Base-by-base conservation (phyloP, 371 early-diverging fungal species). In the Polyrhizophydium stewartii region DNA sequence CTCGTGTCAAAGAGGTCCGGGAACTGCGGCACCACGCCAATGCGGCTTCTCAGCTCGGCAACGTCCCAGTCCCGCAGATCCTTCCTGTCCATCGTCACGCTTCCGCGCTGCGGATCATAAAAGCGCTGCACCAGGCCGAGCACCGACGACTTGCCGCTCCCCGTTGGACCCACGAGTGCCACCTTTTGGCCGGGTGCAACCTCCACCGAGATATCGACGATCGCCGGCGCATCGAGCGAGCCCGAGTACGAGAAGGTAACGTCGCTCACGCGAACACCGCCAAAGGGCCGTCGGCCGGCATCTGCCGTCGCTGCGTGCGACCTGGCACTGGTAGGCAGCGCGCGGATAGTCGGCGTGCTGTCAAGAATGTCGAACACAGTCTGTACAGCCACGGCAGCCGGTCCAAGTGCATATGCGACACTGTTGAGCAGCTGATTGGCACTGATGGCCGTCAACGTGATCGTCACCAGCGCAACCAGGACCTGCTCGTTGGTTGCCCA, bases 11-110 rank as follows among this genome's bases (percentile, higher is more conserved):
- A 94, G n/a, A 95, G 73, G 25, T 88, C 83, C 24, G 95, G 95
- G 64, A 94, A 94, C 74, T 94, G 94, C 12, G 87, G 80, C 25
- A 96, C 96, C 47, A 93, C 77, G 56, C 92, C 92, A 58, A 95
- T 87, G 55, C 83, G 85, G 56, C 77, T 74, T 21, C 94, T 89
- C 19, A 92, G 72, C 77, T 83, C 85, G 13, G 41, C 31, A 22
- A 84, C 67, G 35, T 77, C 65, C 30, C 82, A 56, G 35, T 35
- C 35, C 7, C 35, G 35, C 35, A 35, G 35, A 3, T 7, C 7
- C 35, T 3, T 35, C 7, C 35, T 13, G 35, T 35, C 13, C 7
- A 35, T 7, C 35, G 35, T 7, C 35, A 35, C 13, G 3, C 13
- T 3, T 3, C 35, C 35, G 7, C 7, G 7, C 3, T 69, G 55